Evolutionary conservation across 495 filamentous ascomycete species (phyloP).

Genomic region (Aspergillus leporis): DNA sequence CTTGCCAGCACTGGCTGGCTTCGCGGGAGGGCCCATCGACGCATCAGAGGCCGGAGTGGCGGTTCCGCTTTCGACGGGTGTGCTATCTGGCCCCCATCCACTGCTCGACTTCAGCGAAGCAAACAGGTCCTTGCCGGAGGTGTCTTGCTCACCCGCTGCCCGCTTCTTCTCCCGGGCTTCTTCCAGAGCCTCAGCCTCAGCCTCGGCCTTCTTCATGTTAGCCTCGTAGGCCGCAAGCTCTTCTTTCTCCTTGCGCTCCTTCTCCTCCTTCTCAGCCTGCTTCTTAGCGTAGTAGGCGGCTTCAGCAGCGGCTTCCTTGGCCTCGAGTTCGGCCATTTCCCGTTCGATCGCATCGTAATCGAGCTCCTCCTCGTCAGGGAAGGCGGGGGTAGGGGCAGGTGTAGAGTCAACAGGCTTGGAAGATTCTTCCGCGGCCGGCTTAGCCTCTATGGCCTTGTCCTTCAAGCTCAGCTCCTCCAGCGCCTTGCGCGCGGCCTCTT

Average conservation of each 20-base stretch:
- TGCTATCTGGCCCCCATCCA: slow-evolving; percentile 42
- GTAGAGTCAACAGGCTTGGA: slow-evolving; percentile 29
- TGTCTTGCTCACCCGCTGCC: slow-evolving; percentile 39
- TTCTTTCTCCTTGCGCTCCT: slow-evolving; percentile 59
- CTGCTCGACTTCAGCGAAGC: slow-evolving; percentile 56
- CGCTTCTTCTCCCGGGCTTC: slow-evolving; percentile 53
- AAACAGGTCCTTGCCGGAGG: slow-evolving; percentile 48
- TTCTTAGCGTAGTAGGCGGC: slow-evolving; percentile 61
- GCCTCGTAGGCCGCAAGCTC: slow-evolving; percentile 48
- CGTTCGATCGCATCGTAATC: slow-evolving; percentile 54
- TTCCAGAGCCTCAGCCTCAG: slow-evolving; percentile 57
- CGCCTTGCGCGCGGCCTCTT: slow-evolving; percentile 34
- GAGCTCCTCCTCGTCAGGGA: slow-evolving; percentile 51
- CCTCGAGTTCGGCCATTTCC: slow-evolving; percentile 55
- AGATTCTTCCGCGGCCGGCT: slow-evolving; percentile 38
- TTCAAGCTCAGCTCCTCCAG: slow-evolving; percentile 39
- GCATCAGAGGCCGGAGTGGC: slow-evolving; percentile 57
- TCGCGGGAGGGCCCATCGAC: slow-evolving; percentile 56
- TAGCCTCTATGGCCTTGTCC: slow-evolving; percentile 44
- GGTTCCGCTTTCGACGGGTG: slow-evolving; percentile 55
- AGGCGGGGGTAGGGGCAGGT: slow-evolving; percentile 28
- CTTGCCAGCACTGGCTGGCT: slow-evolving; percentile 54
- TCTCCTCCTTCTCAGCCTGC: slow-evolving; percentile 61
- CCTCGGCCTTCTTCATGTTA: slow-evolving; percentile 58
- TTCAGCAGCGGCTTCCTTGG: slow-evolving; percentile 59